phyloP scores from a whole-genome alignment of 257 asterid genomes.

The Cynanchum wilfordii region DNA sequence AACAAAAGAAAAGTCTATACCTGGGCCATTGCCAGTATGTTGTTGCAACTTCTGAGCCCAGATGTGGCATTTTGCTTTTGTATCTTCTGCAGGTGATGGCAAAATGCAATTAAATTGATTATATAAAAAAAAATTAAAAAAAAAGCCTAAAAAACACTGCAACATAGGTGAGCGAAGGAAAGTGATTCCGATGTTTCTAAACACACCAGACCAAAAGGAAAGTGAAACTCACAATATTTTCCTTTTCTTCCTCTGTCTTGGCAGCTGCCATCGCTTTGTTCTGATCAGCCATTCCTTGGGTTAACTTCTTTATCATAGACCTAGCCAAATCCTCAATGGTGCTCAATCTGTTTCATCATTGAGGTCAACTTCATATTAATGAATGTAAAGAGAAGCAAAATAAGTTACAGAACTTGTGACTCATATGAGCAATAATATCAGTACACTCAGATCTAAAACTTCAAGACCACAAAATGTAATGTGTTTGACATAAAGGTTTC shows the following conservation, averaged over 20 bases:
- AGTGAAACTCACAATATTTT: conserved; percentile 55
- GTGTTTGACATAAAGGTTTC: no score
- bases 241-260: conserved; percentile 78
- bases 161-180: neutral
- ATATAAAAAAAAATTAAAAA: conserved; percentile 1
- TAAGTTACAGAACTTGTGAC: neutral
- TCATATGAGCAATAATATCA: neutral
- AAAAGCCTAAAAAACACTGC: neutral
- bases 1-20: conserved; percentile 31
- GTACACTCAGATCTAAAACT: neutral
- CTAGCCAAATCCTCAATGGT: conserved; percentile 71
- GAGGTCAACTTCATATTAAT: conserved; percentile 19
- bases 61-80: conserved; percentile 80
- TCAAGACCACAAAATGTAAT: no score
- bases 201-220: conserved; percentile 1
- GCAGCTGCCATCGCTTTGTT: conserved; percentile 84
- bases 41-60: conserved; percentile 80
- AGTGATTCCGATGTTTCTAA: neutral
- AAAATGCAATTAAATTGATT: neutral
- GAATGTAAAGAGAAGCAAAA: neutral
- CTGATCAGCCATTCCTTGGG: conserved; percentile 93
- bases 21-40: conserved; percentile 72
- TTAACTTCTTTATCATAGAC: conserved; percentile 80
- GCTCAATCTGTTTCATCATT: conserved; percentile 60
- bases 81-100: conserved; percentile 56